phyloP scores from a whole-genome alignment of 1,284 basidiomycete species.

The Phellopilus nigrolimitatus region DNA sequence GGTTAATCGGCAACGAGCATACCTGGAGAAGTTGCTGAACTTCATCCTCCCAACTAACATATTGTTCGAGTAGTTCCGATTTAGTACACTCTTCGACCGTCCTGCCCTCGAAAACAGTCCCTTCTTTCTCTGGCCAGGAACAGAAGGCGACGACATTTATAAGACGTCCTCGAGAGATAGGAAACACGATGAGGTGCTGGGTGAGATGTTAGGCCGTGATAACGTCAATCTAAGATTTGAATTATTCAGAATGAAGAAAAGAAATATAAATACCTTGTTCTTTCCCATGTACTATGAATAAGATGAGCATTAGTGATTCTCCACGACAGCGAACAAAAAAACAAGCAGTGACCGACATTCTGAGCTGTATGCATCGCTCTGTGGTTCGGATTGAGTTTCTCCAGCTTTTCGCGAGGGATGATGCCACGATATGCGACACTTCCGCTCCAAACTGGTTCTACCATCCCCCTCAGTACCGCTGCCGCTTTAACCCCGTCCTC shows the following conservation, averaged over 20 bases:
- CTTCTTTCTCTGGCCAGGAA: conserved; percentile 13
- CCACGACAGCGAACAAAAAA: neutral
- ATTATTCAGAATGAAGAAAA: too few relatives aligned
- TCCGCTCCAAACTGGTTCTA: conserved; percentile 35
- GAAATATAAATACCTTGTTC: conserved; percentile 30
- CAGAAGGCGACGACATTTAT: conserved; percentile 19
- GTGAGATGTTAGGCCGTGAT: neutral
- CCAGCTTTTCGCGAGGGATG: conserved; percentile 31
- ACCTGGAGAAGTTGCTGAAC: conserved; percentile 20
- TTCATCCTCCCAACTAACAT: conserved; percentile 18
- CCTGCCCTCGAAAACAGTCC: conserved; percentile 5
- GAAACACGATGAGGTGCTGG: conserved; percentile 16
- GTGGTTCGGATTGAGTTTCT: conserved; percentile 30
- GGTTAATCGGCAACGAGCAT: neutral
- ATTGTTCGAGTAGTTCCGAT: conserved; percentile 4
- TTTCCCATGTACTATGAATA: conserved; percentile 38
- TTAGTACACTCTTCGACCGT: neutral
- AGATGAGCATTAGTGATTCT: neutral
- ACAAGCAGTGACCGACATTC: neutral
- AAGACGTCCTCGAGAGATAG: conserved; percentile 7
- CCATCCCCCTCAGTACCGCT: conserved; percentile 22
- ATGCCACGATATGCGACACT: conserved; percentile 32
- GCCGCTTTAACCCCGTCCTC: conserved; percentile 10
- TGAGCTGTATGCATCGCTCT: conserved; percentile 20
- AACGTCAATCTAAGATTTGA: too few relatives aligned